A percentile compares a stretch with the other conserved stretches of the same genome.
Conservation (phyloP, 345 rosid genomes). For the Anacardium occidentale region DNA sequence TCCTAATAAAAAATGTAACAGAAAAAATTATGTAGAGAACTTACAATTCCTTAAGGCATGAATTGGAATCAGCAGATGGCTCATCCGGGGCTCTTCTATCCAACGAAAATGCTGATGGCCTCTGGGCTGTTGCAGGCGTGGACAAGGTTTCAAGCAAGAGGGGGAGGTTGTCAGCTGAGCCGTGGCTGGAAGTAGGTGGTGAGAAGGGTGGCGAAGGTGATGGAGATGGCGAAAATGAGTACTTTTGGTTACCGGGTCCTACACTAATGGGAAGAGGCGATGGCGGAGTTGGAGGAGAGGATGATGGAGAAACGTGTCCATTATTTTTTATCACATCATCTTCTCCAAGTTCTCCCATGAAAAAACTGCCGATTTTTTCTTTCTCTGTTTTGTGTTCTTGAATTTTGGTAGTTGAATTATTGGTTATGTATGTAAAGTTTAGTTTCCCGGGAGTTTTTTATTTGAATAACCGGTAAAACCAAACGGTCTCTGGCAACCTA, state of each 20-base stretch:
- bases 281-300: constrained; percentile 58
- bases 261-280: constrained; percentile 61
- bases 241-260: constrained; percentile 46
- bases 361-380: not conserved
- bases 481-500: constrained; percentile 8
- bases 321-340: not conserved
- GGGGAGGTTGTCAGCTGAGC: constrained; percentile 42
- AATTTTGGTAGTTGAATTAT: not conserved
- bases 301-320: constrained; percentile 27
- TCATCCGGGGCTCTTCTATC: constrained; percentile 23
- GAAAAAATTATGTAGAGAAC: constrained; percentile 9
- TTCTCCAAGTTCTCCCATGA: constrained; percentile 18
- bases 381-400: not conserved
- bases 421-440: not conserved
- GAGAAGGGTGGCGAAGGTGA: constrained; percentile 55
- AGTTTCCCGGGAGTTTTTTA: not conserved
- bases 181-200: constrained; percentile 26
- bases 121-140: constrained; percentile 5
- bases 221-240: constrained; percentile 40
- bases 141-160: constrained; percentile 27
- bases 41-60: constrained; percentile 53
- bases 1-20: too few relatives aligned
- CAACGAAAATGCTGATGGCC: constrained; percentile 39
- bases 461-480: constrained; percentile 7
- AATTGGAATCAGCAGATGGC: constrained; percentile 13